Base-by-base conservation (phyloP, 495 filamentous ascomycete genomes). In the Pseudomonodictys pantanalensis region DNA sequence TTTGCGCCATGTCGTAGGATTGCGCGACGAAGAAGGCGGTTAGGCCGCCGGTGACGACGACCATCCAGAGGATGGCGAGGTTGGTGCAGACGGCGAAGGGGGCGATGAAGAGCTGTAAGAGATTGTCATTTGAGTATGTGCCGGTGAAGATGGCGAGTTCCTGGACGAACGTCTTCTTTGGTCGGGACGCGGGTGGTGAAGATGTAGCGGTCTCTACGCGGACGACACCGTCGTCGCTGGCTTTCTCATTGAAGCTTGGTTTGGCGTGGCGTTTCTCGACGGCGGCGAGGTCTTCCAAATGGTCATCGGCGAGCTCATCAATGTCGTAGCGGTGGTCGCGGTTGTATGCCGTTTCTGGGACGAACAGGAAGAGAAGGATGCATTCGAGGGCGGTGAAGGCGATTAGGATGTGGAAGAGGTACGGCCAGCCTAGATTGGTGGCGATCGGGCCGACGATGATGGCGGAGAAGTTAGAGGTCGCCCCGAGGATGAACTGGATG, bases 341-440 rank as follows among this genome's bases (percentile, higher is more conserved):
- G 39, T 59, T 56, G 41, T 67, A 67, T 20, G 39, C 17, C 12
- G 64, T 67, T 32, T 67, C 64, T 6, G 64, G 64, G n/a, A 67
- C 64, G 48, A 67, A 67, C 18, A 64, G 43, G 15, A 64, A 29
- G 32, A 58, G 49, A 3, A 62, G 46, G 8, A 66, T 41, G n/a
- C 43, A 44, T 42, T 67, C 56, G 24, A 67, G 29, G 18, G 33
- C 60, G 17, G 44, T 23, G 45, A 57, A 63, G 24, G 55, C 64
- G 42, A 59, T 60, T 11, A 67, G 58, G 32, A 67, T 63, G 55
- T 69, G 63, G 59, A 69, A 69, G 24, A 63, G 44, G 39, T 66
- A 69, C 11, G 53, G 30, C 67, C 67, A 69, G 20, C 67, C 67
- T 4, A 66, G 52, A 35, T 58, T 64, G 15, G 52, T 42, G 24